These are phyloP conservation scores for Penicillium manginii DNA, from an alignment of 495 filamentous ascomycete species.

Conservation along the genomic window DNA sequence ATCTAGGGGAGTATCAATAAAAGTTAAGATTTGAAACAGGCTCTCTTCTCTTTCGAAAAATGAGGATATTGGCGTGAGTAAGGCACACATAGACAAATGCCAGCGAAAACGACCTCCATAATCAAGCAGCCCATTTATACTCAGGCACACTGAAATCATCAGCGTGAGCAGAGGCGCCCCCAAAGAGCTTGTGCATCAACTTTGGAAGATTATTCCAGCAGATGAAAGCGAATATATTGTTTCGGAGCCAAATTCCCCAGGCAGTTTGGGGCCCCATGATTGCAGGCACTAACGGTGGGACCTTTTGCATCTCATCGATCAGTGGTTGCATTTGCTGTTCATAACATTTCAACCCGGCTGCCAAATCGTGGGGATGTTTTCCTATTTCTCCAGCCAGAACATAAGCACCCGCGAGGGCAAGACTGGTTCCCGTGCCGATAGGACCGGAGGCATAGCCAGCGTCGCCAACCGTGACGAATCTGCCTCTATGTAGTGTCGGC, in stretches of 20 bases:
- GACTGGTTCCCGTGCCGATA: slow-evolving; percentile 50
- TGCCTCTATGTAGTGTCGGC: slow-evolving; percentile 36
- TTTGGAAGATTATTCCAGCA: slow-evolving; percentile 13
- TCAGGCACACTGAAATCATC: slow-evolving; percentile 4
- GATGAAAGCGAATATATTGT: slow-evolving; percentile 20
- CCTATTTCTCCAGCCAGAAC: slow-evolving; percentile 52
- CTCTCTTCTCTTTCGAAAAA: too few relatives aligned
- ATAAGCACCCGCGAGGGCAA: slow-evolving; percentile 51
- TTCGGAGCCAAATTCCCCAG: slow-evolving; percentile 38
- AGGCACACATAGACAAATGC: too few relatives aligned
- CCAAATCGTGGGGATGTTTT: slow-evolving; percentile 30
- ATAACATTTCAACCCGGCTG: slow-evolving; percentile 42
- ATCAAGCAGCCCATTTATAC: neutral
- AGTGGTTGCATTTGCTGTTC: slow-evolving; percentile 47
- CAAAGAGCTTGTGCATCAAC: slow-evolving; percentile 11
- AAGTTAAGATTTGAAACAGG: too few relatives aligned
- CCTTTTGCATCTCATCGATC: slow-evolving; percentile 39
- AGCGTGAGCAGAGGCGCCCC: neutral
- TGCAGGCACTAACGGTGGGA: slow-evolving; percentile 27
- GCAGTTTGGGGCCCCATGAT: slow-evolving; percentile 43
- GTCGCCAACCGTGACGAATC: slow-evolving; percentile 46
- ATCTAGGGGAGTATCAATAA: too few relatives aligned
- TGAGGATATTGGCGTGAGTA: too few relatives aligned
- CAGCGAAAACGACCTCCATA: too few relatives aligned
- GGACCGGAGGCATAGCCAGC: slow-evolving; percentile 41